Evolutionary conservation across 805 yeast genomes (phyloP).

Genomic region (Candida vartiovaarae): DNA sequence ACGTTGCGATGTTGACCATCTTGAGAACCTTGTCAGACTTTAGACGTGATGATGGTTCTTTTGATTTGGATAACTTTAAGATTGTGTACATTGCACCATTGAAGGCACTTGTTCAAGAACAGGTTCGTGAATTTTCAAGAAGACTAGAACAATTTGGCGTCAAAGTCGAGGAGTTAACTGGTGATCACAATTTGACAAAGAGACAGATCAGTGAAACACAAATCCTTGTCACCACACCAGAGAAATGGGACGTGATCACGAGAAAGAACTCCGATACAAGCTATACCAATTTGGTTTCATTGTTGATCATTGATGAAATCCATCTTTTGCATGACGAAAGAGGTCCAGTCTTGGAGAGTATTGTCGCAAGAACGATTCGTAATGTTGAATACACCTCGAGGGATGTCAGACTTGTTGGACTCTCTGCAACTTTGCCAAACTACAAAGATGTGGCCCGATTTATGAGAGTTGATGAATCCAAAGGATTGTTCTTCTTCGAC

Average conservation of each 20-base stretch:
- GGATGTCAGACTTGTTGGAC: slow-evolving; percentile 66
- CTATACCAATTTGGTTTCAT: slow-evolving; percentile 54
- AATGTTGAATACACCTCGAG: slow-evolving; percentile 36
- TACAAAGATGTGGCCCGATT: slow-evolving; percentile 82
- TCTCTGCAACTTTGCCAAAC: slow-evolving; percentile 91
- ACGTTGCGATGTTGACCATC: slow-evolving; percentile 84
- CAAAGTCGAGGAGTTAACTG: slow-evolving; percentile 80
- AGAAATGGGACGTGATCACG: slow-evolving; percentile 95
- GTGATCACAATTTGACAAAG: slow-evolving; percentile 74
- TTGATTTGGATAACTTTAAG: slow-evolving; percentile 53
- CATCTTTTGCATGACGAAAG: slow-evolving; percentile 90
- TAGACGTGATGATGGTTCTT: slow-evolving; percentile 41
- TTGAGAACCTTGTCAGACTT: slow-evolving; percentile 53
- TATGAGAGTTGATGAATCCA: slow-evolving; percentile 50
- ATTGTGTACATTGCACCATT: slow-evolving; percentile 88
- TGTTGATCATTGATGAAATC: slow-evolving; percentile 84
- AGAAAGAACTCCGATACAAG: slow-evolving; percentile 68
- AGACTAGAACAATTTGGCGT: slow-evolving; percentile 59
- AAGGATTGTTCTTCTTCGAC: slow-evolving; percentile 76
- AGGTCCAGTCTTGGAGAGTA: slow-evolving; percentile 90
- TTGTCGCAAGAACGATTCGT: slow-evolving; percentile 68
- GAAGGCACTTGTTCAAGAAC: slow-evolving; percentile 93
- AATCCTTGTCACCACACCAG: slow-evolving; percentile 87
- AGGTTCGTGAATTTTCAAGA: slow-evolving; percentile 76
- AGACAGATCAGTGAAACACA: slow-evolving; percentile 76